A percentile compares a stretch with the other conserved stretches of the same genome.
phyloP scores from a whole-genome alignment of 352 stramenopile genomes.

The Phytophthora sojae region DNA sequence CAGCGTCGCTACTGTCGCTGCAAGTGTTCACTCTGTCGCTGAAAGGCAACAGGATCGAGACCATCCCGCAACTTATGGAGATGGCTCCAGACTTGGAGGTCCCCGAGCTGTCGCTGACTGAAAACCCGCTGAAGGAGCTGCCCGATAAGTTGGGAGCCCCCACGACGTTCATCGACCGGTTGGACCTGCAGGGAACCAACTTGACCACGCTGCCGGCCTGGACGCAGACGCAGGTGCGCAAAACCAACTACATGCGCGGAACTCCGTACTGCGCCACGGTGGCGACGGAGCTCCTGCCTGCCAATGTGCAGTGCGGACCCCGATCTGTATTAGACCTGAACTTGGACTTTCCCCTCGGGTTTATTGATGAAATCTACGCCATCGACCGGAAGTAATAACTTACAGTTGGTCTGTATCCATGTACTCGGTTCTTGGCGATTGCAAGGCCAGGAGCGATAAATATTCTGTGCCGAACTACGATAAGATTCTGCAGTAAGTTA shows the following conservation, averaged over 20 bases:
- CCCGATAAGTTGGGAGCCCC: background rate
- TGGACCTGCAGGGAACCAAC: conserved; percentile 20
- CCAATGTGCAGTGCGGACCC: conserved; percentile 3
- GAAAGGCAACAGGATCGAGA: conserved; percentile 21
- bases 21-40: conserved; percentile 19
- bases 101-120: conserved; percentile 1
- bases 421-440: too few species aligned
- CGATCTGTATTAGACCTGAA: conserved; percentile 7
- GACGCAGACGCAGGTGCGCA: conserved; percentile 11
- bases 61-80: conserved; percentile 2
- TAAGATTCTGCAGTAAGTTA: too few species aligned
- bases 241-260: conserved; percentile 12
- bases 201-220: conserved; percentile 6
- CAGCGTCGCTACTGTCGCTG: conserved; percentile 7
- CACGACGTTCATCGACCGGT: conserved; percentile 8
- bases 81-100: background rate
- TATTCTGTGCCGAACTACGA: too few species aligned
- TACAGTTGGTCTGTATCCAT: too few species aligned
- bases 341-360: conserved; percentile 6
- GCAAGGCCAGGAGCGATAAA: too few species aligned
- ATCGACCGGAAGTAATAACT: too few species aligned
- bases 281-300: background rate
- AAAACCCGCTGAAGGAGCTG: conserved; percentile 15
- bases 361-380: conserved; percentile 8
- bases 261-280: conserved; percentile 20